phyloP scores from a whole-genome alignment of 257 asterid genomes.

The Ligustrum vulgare region DNA sequence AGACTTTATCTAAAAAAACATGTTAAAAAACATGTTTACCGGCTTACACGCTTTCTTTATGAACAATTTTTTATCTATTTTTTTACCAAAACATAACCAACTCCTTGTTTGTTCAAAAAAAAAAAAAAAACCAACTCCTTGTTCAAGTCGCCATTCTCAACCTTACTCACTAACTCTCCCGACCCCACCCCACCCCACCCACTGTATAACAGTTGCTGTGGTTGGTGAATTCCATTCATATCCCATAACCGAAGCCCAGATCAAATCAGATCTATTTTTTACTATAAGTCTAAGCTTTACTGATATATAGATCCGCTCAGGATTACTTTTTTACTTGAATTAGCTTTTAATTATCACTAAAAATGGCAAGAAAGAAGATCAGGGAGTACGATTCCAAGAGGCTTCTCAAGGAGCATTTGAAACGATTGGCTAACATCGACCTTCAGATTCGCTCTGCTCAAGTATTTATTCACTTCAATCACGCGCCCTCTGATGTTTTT shows the following conservation, averaged over 20 bases:
- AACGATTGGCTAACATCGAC: slow-evolving; percentile 61
- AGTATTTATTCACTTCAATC: slow-evolving; percentile 31
- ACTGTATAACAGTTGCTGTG: not conserved
- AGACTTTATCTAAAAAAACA: too few relatives aligned
- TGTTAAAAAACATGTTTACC: too few relatives aligned
- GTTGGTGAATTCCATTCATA: slow-evolving; percentile 7
- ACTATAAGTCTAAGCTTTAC: not conserved
- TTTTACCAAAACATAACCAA: slow-evolving; percentile 6
- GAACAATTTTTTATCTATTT: not conserved
- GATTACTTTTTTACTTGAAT: slow-evolving; percentile 11
- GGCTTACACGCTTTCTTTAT: too few relatives aligned
- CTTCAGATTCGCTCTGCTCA: slow-evolving; percentile 77
- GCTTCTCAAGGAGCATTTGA: slow-evolving; percentile 71
- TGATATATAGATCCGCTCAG: not conserved
- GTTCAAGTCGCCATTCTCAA: slow-evolving; percentile 41
- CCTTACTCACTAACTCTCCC: too few relatives aligned
- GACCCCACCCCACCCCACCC: not conserved
- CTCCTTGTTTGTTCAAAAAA: too few relatives aligned
- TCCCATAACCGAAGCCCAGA: not conserved
- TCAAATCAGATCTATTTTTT: slow-evolving; percentile 16
- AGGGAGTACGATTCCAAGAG: slow-evolving; percentile 84
- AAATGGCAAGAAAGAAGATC: slow-evolving; percentile 84
- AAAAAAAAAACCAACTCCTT: too few relatives aligned
- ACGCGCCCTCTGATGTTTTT: not conserved
- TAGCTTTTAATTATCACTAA: not conserved